Percentiles rank a stretch among this genome's conserved stretches.
Evolutionary conservation across 208 protist species (phyloP).

Genomic region (Trypanosoma brucei): DNA sequence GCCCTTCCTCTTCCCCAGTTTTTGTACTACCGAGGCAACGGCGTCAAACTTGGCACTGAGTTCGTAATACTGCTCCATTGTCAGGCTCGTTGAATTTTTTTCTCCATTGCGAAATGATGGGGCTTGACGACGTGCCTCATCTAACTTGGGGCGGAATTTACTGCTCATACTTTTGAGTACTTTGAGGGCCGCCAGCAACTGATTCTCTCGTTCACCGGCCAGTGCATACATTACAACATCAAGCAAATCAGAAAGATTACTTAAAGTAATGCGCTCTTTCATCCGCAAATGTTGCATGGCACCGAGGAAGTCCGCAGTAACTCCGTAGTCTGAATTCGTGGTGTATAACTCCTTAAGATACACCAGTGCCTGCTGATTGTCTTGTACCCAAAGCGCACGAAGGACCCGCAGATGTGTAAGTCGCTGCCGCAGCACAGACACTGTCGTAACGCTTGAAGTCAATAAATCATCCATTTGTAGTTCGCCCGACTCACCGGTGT

Average conservation of each 20-base stretch:
- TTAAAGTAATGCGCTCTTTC: conserved; percentile 57
- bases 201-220: conserved; percentile 31
- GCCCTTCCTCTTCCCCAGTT: conserved; percentile 39
- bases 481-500: neutral
- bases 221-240: conserved; percentile 50
- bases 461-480: conserved; percentile 31
- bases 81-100: neutral
- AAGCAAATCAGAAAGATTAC: conserved; percentile 47
- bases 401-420: conserved; percentile 46
- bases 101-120: conserved; percentile 14
- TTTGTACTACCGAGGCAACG: conserved; percentile 32
- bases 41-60: conserved; percentile 32
- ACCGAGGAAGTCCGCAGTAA: conserved; percentile 62
- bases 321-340: conserved; percentile 50
- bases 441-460: conserved; percentile 20
- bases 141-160: conserved; percentile 50
- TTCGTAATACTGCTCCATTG: conserved; percentile 28
- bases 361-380: conserved; percentile 42
- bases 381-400: conserved; percentile 50
- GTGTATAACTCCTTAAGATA: conserved; percentile 42
- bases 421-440: conserved; percentile 37
- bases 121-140: conserved; percentile 16
- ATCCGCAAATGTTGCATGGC: conserved; percentile 70
- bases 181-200: conserved; percentile 46
- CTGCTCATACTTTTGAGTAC: conserved; percentile 50